Evolutionary conservation across 225 moss, liverwort and hornwort species (phyloP).

Genomic region (Sphagnum tenellum): DNA sequence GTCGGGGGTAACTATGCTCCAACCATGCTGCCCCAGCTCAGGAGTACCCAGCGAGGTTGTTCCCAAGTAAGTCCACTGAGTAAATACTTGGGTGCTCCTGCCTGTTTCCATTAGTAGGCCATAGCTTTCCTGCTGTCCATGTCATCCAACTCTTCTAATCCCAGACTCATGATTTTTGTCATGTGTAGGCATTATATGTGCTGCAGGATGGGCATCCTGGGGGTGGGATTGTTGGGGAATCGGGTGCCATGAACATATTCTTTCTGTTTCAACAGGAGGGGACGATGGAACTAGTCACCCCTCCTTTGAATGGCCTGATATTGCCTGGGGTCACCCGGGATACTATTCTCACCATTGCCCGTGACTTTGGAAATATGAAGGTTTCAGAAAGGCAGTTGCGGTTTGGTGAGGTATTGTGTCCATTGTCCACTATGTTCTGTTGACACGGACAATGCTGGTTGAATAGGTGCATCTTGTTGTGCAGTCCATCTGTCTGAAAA

Average conservation of each 20-base stretch:
- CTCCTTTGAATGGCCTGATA: conserved; percentile 60
- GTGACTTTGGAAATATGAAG: conserved; percentile 50
- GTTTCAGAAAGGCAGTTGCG: conserved; percentile 68
- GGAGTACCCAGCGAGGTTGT: conserved; percentile 48
- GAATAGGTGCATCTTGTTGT: too few relatives aligned
- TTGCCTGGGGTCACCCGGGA: conserved; percentile 79
- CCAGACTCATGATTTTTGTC: too few relatives aligned
- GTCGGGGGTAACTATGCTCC: conserved; percentile 80
- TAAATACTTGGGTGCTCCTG: not conserved
- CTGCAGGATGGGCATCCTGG: conserved; percentile 51
- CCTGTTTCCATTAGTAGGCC: too few relatives aligned
- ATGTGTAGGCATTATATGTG: conserved; percentile 52
- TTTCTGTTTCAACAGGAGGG: conserved; percentile 57
- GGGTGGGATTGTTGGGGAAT: conserved; percentile 71
- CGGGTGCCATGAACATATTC: conserved; percentile 82
- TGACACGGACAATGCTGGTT: too few relatives aligned
- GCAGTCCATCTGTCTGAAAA: too few relatives aligned
- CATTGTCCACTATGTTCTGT: too few relatives aligned
- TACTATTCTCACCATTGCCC: conserved; percentile 58
- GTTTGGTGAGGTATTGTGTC: conserved; percentile 46
- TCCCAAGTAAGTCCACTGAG: conserved; percentile 34
- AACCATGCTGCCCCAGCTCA: conserved; percentile 48
- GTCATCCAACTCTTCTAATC: too few relatives aligned
- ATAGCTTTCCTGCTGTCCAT: too few relatives aligned
- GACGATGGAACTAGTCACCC: conserved; percentile 70